Conservation (phyloP, 1,284 basidiomycete species). For the Ustilago tritici region DNA sequence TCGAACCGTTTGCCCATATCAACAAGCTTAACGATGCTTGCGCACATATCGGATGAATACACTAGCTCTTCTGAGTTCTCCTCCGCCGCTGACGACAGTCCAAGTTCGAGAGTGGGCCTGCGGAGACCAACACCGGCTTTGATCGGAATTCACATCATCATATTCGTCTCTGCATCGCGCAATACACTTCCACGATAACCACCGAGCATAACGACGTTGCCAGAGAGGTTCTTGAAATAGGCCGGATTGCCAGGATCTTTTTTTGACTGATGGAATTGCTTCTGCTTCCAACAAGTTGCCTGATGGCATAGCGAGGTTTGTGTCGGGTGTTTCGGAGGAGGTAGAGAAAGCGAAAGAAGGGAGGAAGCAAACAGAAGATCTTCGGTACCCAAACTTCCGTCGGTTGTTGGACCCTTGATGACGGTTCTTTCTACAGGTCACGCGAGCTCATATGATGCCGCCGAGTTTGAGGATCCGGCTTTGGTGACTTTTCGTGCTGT, state of each 20-base stretch:
- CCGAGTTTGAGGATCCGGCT: slow-evolving; percentile 1
- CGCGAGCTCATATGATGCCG: background rate
- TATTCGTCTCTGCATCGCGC: slow-evolving; percentile 59
- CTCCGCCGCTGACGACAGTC: slow-evolving; percentile 58
- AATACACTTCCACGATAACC: slow-evolving; percentile 69
- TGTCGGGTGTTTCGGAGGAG: background rate
- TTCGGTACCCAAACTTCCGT: background rate
- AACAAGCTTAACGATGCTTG: slow-evolving; percentile 60
- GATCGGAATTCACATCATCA: slow-evolving; percentile 67
- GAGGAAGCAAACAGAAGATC: slow-evolving; percentile 5
- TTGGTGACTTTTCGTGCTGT: background rate
- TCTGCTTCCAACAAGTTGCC: slow-evolving; percentile 43
- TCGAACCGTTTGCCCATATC: slow-evolving; percentile 65
- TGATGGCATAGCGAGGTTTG: background rate
- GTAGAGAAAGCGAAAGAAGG: slow-evolving; percentile 27
- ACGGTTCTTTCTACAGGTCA: background rate
- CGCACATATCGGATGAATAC: slow-evolving; percentile 61
- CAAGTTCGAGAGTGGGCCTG: slow-evolving; percentile 64
- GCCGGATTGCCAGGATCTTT: slow-evolving; percentile 42
- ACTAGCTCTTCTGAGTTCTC: slow-evolving; percentile 58
- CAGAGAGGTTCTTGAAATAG: slow-evolving; percentile 61
- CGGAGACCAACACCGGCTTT: slow-evolving; percentile 65
- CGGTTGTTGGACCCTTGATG: background rate
- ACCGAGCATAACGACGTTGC: slow-evolving; percentile 68
- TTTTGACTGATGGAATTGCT: slow-evolving; percentile 49